Evolutionary conservation across 2,329 filamentous ascomycete genomes (phyloP).

Genomic region (Hymenoscyphus albidus): DNA sequence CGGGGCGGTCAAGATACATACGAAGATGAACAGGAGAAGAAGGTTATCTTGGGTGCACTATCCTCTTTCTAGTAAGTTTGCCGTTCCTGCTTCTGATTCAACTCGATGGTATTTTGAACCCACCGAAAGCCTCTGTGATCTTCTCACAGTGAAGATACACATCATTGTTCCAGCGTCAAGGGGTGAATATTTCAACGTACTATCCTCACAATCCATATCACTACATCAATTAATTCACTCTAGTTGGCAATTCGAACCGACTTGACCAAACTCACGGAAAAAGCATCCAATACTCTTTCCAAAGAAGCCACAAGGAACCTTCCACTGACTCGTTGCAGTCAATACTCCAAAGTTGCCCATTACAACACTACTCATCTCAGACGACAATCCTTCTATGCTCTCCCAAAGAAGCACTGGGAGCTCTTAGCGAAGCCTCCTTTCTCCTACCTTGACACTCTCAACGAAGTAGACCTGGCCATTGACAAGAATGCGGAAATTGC

Average conservation of each 20-base stretch:
- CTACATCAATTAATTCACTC: background rate
- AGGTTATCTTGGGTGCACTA: slow-evolving; percentile 74
- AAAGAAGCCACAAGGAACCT: background rate
- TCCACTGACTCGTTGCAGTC: slow-evolving; percentile 46
- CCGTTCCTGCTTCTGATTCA: background rate
- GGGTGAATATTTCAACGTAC: too few relatives aligned
- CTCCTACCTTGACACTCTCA: slow-evolving; percentile 73
- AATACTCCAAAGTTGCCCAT: slow-evolving; percentile 81
- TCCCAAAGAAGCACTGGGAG: slow-evolving; percentile 79
- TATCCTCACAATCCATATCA: too few relatives aligned
- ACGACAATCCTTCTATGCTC: slow-evolving; percentile 86
- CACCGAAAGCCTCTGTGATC: too few relatives aligned
- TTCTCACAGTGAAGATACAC: too few relatives aligned
- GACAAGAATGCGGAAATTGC: slow-evolving; percentile 83
- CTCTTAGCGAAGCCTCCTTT: slow-evolving; percentile 79
- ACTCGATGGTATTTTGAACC: background rate
- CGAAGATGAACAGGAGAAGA: slow-evolving; percentile 71
- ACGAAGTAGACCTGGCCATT: slow-evolving; percentile 80
- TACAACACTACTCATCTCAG: slow-evolving; percentile 88
- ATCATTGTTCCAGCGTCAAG: too few relatives aligned
- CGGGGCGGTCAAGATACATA: slow-evolving; percentile 48
- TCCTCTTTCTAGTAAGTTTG: slow-evolving; percentile 81
- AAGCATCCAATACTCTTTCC: too few relatives aligned
- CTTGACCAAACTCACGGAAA: background rate
- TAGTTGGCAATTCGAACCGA: background rate